Percentiles rank a stretch among this genome's conserved stretches.
phyloP scores from a whole-genome alignment of 2,329 filamentous ascomycete species.

The Penicillium fuscoglaucum region DNA sequence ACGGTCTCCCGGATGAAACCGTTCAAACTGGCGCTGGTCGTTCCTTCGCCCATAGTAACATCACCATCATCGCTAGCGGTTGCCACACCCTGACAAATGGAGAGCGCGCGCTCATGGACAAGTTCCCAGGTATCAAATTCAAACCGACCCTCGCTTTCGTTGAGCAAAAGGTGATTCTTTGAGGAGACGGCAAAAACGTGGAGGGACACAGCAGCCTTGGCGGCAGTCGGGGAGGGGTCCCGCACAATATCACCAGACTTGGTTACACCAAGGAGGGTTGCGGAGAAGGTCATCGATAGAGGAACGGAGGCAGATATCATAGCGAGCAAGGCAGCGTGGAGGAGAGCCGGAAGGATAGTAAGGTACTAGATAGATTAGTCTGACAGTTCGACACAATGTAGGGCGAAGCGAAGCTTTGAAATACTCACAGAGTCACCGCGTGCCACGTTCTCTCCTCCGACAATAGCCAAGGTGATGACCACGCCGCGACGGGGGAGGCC shows the following conservation, averaged over 20 bases:
- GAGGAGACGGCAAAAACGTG: slow-evolving; percentile 86
- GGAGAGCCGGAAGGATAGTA: slow-evolving; percentile 73
- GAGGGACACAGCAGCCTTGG: slow-evolving; percentile 65
- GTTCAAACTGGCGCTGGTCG: slow-evolving; percentile 49
- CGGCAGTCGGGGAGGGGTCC: slow-evolving; percentile 64
- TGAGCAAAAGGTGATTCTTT: slow-evolving; percentile 69
- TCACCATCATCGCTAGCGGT: slow-evolving; percentile 44
- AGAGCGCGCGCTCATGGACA: slow-evolving; percentile 64
- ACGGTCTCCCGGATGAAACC: slow-evolving; percentile 63
- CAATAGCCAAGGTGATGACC: slow-evolving; percentile 45
- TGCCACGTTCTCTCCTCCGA: slow-evolving; percentile 36
- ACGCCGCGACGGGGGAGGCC: slow-evolving; percentile 45
- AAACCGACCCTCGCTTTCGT: slow-evolving; percentile 80
- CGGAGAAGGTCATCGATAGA: slow-evolving; percentile 69
- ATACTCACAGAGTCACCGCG: slow-evolving; percentile 42
- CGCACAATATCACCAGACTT: slow-evolving; percentile 47
- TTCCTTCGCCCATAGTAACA: slow-evolving; percentile 47
- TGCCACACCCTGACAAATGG: slow-evolving; percentile 59
- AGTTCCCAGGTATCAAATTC: slow-evolving; percentile 72
- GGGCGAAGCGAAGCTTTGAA: background rate
- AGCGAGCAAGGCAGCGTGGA: slow-evolving; percentile 76
- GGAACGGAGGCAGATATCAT: slow-evolving; percentile 82
- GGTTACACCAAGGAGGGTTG: slow-evolving; percentile 63
- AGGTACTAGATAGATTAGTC: slow-evolving; percentile 61
- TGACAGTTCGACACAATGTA: background rate